A percentile compares a stretch with the other conserved stretches of the same genome.
These are phyloP conservation scores for Fusarium solani-melongenae DNA, from an alignment of 2,329 filamentous ascomycete genomes.

Conservation along the genomic window DNA sequence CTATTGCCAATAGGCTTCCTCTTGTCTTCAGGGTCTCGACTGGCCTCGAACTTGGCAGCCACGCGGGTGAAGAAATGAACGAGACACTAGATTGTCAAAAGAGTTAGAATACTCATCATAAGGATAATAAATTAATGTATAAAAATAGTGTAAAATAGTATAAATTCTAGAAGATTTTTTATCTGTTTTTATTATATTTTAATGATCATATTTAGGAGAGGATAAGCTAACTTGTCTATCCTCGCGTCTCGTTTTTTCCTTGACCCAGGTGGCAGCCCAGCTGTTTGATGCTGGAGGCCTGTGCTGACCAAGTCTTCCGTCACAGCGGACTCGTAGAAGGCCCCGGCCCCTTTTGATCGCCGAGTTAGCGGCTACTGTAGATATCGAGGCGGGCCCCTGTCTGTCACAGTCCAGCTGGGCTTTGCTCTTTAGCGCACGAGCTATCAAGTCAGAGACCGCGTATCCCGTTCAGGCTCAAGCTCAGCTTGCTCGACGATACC, in stretches of 20 bases:
- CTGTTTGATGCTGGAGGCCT: neutral
- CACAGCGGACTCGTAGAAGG: neutral
- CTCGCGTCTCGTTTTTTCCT: too few relatives aligned
- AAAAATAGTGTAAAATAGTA: too few relatives aligned
- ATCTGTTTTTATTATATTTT: too few relatives aligned
- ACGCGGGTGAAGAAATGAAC: too few relatives aligned
- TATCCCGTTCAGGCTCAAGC: neutral
- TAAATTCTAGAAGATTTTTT: too few relatives aligned
- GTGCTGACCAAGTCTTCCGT: neutral
- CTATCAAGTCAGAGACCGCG: neutral
- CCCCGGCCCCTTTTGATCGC: neutral
- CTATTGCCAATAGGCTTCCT: conserved; percentile 22
- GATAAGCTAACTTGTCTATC: too few relatives aligned
- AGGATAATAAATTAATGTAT: too few relatives aligned
- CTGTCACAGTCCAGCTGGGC: conserved; percentile 1
- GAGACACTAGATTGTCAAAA: too few relatives aligned
- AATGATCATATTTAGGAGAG: too few relatives aligned
- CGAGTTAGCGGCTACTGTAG: conserved; percentile 13
- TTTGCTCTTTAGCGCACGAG: neutral
- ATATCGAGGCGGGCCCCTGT: conserved; percentile 28
- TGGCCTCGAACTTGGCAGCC: conserved; percentile 16
- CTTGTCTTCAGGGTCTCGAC: conserved; percentile 10
- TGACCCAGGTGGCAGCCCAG: conserved; percentile 2
- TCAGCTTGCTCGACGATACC: conserved; percentile 18
- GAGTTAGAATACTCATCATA: too few relatives aligned